Evolutionary conservation across 2,329 filamentous ascomycete species (phyloP).

Genomic region (Cordyceps sp.): DNA sequence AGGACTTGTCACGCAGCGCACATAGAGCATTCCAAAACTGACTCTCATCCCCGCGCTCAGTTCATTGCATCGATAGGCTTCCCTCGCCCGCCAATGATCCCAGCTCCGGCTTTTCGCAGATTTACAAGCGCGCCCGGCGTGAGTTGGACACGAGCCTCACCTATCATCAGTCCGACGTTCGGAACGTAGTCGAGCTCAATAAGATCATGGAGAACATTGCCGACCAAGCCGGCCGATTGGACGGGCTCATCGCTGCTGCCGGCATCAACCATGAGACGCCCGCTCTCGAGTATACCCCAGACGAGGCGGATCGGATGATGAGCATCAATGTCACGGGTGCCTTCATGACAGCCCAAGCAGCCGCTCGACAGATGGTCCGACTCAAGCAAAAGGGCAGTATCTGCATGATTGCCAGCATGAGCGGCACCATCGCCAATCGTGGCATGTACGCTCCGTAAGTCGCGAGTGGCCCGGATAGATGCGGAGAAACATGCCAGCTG

Average conservation of each 20-base stretch:
- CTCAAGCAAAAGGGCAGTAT: slow-evolving; percentile 43
- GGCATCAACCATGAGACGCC: slow-evolving; percentile 70
- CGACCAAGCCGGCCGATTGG: slow-evolving; percentile 51
- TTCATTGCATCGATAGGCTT: slow-evolving; percentile 51
- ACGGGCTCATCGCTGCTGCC: slow-evolving; percentile 57
- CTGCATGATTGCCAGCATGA: slow-evolving; percentile 55
- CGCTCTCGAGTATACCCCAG: slow-evolving; percentile 63
- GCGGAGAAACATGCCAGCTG: not conserved
- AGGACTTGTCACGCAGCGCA: too few species aligned
- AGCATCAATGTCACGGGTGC: slow-evolving; percentile 75
- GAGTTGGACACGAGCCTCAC: slow-evolving; percentile 51
- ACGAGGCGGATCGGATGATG: slow-evolving; percentile 64
- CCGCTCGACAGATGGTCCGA: slow-evolving; percentile 59
- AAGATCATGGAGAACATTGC: slow-evolving; percentile 52
- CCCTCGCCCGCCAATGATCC: slow-evolving; percentile 27
- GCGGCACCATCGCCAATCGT: slow-evolving; percentile 47
- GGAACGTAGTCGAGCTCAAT: slow-evolving; percentile 52
- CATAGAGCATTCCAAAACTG: too few species aligned
- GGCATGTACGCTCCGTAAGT: slow-evolving; percentile 42
- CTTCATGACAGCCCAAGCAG: slow-evolving; percentile 75
- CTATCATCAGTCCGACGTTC: slow-evolving; percentile 69
- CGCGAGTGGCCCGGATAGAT: not conserved
- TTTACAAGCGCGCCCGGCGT: slow-evolving; percentile 44
- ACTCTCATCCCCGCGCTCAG: slow-evolving; percentile 15
- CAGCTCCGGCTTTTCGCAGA: slow-evolving; percentile 41